A percentile compares a stretch with the other conserved stretches of the same genome.
These are phyloP conservation scores for Ustilago nuda DNA, from an alignment of 1,284 basidiomycete species.

Conservation along the genomic window DNA sequence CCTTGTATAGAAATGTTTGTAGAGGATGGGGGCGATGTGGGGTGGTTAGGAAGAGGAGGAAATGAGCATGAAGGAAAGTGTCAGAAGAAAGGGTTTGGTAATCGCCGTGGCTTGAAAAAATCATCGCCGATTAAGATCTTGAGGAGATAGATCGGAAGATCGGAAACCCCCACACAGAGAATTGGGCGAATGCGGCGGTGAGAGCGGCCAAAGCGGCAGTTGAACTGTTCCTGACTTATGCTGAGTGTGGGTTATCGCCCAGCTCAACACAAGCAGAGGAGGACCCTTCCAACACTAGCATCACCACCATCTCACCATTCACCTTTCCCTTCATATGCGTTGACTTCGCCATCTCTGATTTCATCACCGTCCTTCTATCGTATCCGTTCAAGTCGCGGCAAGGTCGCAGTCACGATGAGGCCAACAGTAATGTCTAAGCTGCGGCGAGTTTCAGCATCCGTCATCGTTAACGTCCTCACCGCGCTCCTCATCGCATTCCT, in stretches of 20 bases:
- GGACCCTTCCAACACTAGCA: not conserved
- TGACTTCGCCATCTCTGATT: not conserved
- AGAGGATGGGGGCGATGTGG: not conserved
- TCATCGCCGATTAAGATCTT: constrained; percentile 29
- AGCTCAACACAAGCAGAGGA: constrained; percentile 4
- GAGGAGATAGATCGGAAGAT: not conserved
- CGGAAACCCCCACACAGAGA: constrained; percentile 17
- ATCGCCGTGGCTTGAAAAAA: constrained; percentile 9
- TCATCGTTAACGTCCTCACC: not conserved
- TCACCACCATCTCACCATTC: not conserved
- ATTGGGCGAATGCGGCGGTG: not conserved
- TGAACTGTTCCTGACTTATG: constrained; percentile 23
- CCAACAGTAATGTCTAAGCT: not conserved
- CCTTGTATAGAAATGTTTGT: not conserved
- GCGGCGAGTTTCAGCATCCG: not conserved
- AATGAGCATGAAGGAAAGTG: not conserved
- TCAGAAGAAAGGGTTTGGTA: not conserved
- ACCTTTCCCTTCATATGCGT: not conserved
- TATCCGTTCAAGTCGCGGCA: not conserved
- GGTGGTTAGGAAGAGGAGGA: not conserved
- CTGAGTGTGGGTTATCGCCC: not conserved
- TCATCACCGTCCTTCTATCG: not conserved
- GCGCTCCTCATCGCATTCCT: not conserved
- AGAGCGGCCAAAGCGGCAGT: constrained; percentile 2
- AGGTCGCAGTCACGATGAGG: not conserved